Evolutionary conservation across 2,329 filamentous ascomycete species (phyloP), one percentile per base, ranked within the genome.

Genomic region (Fusarium nelsonii): DNA sequence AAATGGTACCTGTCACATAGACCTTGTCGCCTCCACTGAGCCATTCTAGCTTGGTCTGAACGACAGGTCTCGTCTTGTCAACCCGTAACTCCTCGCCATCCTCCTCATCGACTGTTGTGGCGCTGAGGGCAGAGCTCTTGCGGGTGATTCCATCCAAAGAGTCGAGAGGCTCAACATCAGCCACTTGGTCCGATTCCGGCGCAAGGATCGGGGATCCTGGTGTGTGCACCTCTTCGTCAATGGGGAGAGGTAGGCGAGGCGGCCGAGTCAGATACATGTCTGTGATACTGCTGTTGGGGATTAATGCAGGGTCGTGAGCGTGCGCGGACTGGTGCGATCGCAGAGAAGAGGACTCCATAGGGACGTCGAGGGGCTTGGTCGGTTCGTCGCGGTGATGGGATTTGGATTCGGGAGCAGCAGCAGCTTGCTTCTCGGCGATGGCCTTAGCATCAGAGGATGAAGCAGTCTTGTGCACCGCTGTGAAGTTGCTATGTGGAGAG

Each of bases 1-100:
- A 97, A 77, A 98, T 97, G 20, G 96, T 98, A 70, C 95, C 95
- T 1, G 96, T 99, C 45, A 99, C 94, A 78, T 97, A 99, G 69
- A 98, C 89, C 80, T 94, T 97, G 60, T 97, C 92, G 61, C 92
- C 94, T 53, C 89, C 89, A 10, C 88, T 87, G 70, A 87, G 87
- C 96, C 96, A 99, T 80, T 97, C 92, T 61, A 99, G 89, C 60
- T 87, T 83, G 3, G 93, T 97, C 3, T 93, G 92, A 41, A 98
- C 92, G 9, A 92, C 92, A 39, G 92, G 91, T 66, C 90, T 87
- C 18, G 89, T 89, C 79, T 91, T 91, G 74, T 92, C 90, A 34
- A 92, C 88, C 39, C 90, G 87, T 75, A 95, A 85, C 76, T 94
- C 93, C 73, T 96, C 92, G 26, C 87, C 85, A 63, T 92, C 86